phyloP scores from a whole-genome alignment of 495 filamentous ascomycete genomes.

The Emericellopsis terricola region DNA sequence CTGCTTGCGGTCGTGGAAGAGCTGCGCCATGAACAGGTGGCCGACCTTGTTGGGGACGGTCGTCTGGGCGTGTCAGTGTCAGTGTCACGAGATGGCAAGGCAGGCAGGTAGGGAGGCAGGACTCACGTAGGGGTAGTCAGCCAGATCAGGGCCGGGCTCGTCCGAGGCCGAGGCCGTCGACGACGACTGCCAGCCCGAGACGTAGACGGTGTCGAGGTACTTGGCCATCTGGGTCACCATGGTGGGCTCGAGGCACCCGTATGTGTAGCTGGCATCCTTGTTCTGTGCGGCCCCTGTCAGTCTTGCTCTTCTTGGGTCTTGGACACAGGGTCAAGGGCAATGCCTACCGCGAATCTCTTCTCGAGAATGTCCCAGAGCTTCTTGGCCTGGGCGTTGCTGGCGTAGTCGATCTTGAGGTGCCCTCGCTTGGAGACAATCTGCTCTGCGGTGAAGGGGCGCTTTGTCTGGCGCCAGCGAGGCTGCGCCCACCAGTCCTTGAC shows the following conservation, averaged over 20 bases:
- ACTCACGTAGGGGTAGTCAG: conserved; percentile 90
- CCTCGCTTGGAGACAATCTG: conserved; percentile 93
- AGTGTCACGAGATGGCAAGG: background rate
- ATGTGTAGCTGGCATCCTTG: conserved; percentile 76
- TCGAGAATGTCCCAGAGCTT: conserved; percentile 91
- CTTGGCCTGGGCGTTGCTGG: conserved; percentile 73
- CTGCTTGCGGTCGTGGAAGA: conserved; percentile 99
- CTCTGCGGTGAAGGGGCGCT: conserved; percentile 85
- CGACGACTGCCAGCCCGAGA: conserved; percentile 97
- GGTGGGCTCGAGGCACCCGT: conserved; percentile 91
- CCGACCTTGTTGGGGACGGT: conserved; percentile 97
- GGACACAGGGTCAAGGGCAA: too few species aligned
- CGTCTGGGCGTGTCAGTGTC: conserved; percentile 34
- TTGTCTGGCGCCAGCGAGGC: conserved; percentile 81
- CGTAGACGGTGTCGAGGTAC: conserved; percentile 95
- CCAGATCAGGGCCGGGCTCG: conserved; percentile 93
- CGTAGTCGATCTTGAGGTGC: conserved; percentile 78
- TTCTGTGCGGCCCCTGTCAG: conserved; percentile 42
- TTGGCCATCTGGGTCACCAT: conserved; percentile 99
- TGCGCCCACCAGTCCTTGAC: conserved; percentile 92
- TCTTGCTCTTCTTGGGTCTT: too few species aligned
- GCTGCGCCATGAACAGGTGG: conserved; percentile 92
- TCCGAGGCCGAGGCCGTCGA: conserved; percentile 87
- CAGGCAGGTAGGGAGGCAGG: background rate
- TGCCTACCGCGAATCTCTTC: conserved; percentile 57